Evolutionary conservation across 140 eudicot genomes (phyloP), one percentile per base, ranked within the genome.

Genomic region (Oenanthe javanica): DNA sequence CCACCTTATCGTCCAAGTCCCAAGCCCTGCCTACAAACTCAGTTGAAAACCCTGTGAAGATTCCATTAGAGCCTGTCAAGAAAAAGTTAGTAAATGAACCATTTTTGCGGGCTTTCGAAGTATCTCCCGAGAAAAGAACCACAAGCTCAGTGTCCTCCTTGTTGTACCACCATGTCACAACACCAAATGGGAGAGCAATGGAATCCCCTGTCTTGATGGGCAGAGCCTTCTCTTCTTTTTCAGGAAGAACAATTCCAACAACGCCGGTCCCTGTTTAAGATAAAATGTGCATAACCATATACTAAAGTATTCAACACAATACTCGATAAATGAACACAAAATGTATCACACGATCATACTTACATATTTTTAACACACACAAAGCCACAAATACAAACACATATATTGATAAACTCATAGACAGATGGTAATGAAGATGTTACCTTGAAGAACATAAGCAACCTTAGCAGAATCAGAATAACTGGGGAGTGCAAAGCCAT

Each of bases 91-190:
- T 81, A 85, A 86, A 86, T 0, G 80, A 63, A 19, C 89, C 89
- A 47, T 80, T 5, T 52, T 83, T 83, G 50, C 80, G 84, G 72
- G 84, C 84, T 73, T 80, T 83, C 15, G 83, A 80, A 80, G 89
- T 83, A 23, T 86, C 87, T 2, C 89, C 87, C 47, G 83, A 16
- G 49, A 72, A 72, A 19, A 72, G 77, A 72, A 72, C 16, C 19
- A 72, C 52, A 72, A 72, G 77, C 77, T 72, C 77, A 6, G 77
- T 43, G 54, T 72, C 77, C 77, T 72, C 77, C 10, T 43, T 72
- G n/a, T 86, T 86, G 85, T 80, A 74, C 86, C 87, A 83, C 89
- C 89, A 86, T 36, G 89, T 83, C 31, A 86, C 87, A 21, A 81
- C 85, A 10, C 89, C 89, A 27, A 86, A 83, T 2, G 89, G 87